Base-by-base conservation (phyloP, 140 eudicot species). In the Erigeron philadelphicus region DNA sequence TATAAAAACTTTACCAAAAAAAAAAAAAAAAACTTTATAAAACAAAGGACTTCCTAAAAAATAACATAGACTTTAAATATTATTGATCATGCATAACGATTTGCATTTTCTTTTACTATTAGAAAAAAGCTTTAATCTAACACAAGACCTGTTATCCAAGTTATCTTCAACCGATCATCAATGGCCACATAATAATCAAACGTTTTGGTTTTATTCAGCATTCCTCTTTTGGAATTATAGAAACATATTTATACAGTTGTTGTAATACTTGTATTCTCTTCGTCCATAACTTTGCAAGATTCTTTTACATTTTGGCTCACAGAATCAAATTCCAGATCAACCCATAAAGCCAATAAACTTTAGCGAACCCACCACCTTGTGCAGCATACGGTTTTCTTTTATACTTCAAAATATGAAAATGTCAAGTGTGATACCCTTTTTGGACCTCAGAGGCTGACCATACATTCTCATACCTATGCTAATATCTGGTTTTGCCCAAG, bases 201-300 rank as follows among this genome's bases (percentile, higher is more conserved):
- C 38, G 38, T 13, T 21, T 15, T 41, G 31, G 40, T 38, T 40
- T 62, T 0, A 62, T 42, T 13, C 17, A n/a, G 19, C 17, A 16
- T 9, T n/a, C 49, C 67, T 40, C 50, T 40, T 41, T 62, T 62
- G 67, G 35, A 62, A 62, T 7, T 25, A 42, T 40, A 25, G 67
- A 40, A 61, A 40, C 46, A 8, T 12, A 42, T 16, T 17, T 15
- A 23, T 40, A 62, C n/a, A 62, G 67, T 62, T 62, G 35, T 62
- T 38, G 67, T 13, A 61, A 62, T 48, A 62, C 67, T 62, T 41
- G 67, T 40, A 9, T 23, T 62, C 67, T 40, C n/a, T 41, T 62
- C 67, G 16, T n/a, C 47, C 67, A 41, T 3, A 62, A 62, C 50
- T 55, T 9, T 25, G 44, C 16, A 31, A 60, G 46, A 31, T 60